Conservation (phyloP, 768 basidiomycete species). For the Coprinopsis sp. region DNA sequence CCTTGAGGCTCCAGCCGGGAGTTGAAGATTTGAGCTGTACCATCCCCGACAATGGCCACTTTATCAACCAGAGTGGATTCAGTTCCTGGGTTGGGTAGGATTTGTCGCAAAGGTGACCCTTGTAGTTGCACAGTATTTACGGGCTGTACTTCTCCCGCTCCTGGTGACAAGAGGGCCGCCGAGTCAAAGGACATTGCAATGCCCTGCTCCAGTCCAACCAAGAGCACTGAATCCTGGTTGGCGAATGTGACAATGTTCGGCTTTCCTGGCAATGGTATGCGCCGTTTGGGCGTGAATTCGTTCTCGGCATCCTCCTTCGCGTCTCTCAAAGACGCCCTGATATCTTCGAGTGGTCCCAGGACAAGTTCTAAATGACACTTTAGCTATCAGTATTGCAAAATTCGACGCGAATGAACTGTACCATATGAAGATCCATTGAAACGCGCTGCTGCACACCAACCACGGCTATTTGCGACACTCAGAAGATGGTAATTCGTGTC, state of each 20-base stretch:
- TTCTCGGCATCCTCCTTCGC: constrained; percentile 35
- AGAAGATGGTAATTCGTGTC: constrained; percentile 47
- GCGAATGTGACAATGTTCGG: constrained; percentile 57
- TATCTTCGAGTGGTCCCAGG: constrained; percentile 53
- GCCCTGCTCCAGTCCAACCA: constrained; percentile 58
- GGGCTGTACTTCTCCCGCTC: constrained; percentile 40
- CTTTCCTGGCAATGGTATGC: constrained; percentile 39
- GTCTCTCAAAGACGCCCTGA: constrained; percentile 49
- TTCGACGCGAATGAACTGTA: constrained; percentile 19
- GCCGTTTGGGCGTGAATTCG: constrained; percentile 49
- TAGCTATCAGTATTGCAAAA: not conserved
- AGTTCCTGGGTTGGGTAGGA: constrained; percentile 61
- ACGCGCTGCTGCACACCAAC: constrained; percentile 67
- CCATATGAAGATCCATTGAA: constrained; percentile 32
- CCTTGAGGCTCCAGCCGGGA: constrained; percentile 48
- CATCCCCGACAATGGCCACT: constrained; percentile 52
- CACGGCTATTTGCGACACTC: constrained; percentile 52
- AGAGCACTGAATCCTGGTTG: constrained; percentile 51
- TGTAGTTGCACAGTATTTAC: constrained; percentile 44
- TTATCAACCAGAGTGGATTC: constrained; percentile 48
- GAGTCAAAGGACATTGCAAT: constrained; percentile 59
- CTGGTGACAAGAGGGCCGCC: constrained; percentile 42
- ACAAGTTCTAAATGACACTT: constrained; percentile 44
- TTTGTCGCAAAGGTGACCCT: constrained; percentile 43
- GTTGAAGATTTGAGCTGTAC: constrained; percentile 58